phyloP scores from a whole-genome alignment of 148 eudicot species.

The Nepenthes gracilis region DNA sequence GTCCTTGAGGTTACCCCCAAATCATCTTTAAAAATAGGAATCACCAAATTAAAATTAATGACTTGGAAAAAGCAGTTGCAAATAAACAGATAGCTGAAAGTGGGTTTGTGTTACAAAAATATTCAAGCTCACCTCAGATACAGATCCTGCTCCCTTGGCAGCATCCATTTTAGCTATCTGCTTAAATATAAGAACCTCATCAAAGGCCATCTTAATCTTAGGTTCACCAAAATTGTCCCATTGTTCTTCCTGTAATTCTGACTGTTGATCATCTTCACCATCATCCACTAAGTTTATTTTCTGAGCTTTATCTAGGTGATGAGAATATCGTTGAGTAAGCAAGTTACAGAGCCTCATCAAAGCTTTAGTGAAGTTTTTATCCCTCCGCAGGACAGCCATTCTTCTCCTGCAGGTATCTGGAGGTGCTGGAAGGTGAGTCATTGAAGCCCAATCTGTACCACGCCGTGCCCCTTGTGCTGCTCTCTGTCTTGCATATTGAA shows the following conservation, averaged over 20 bases:
- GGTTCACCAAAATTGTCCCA: slow-evolving; percentile 76
- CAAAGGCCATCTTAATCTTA: slow-evolving; percentile 41
- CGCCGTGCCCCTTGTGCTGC: slow-evolving; percentile 78
- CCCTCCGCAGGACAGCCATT: slow-evolving; percentile 47
- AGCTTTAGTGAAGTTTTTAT: slow-evolving; percentile 48
- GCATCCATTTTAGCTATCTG: slow-evolving; percentile 29
- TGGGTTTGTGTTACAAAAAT: background rate
- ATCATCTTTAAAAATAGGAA: too few relatives aligned
- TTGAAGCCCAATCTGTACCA: slow-evolving; percentile 61
- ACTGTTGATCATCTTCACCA: slow-evolving; percentile 19
- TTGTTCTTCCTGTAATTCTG: slow-evolving; percentile 10
- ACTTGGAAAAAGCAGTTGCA: background rate
- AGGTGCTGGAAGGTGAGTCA: slow-evolving; percentile 69
- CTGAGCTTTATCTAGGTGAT: slow-evolving; percentile 30
- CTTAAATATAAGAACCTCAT: slow-evolving; percentile 58
- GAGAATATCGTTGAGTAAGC: slow-evolving; percentile 59
- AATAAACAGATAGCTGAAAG: background rate
- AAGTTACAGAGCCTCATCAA: slow-evolving; percentile 66
- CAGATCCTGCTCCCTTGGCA: slow-evolving; percentile 28
- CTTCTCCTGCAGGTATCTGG: slow-evolving; percentile 62
- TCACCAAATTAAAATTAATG: slow-evolving; percentile 3
- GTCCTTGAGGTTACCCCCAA: too few relatives aligned
- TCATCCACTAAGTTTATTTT: slow-evolving; percentile 14
- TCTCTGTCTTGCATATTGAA: slow-evolving; percentile 67
- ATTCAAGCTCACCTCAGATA: slow-evolving; percentile 25